Evolutionary conservation across 108 stramenopile species (phyloP).

Genomic region (Cafeteria roenbergensis): DNA sequence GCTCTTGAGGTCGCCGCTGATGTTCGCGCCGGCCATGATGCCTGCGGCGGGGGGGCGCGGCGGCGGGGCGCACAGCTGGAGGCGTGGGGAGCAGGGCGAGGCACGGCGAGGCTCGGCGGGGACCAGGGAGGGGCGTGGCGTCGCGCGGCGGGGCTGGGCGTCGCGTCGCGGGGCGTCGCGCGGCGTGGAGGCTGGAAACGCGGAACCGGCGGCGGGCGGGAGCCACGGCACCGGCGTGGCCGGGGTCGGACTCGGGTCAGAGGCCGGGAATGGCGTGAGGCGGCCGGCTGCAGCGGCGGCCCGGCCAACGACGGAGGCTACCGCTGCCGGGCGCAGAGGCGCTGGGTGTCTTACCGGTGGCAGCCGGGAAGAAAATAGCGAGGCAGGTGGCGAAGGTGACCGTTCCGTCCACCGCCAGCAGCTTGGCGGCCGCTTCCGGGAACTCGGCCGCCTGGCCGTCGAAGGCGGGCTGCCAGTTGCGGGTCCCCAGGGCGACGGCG

Average conservation of each 20-base stretch:
- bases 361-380: background rate
- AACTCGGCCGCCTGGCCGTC: background rate
- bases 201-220: too few species aligned
- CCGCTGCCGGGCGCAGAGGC: too few species aligned
- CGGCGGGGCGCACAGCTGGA: background rate
- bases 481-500: background rate
- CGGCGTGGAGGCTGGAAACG: too few species aligned
- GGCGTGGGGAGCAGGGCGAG: background rate
- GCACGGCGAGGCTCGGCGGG: background rate
- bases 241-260: too few species aligned
- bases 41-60: conserved; percentile 60
- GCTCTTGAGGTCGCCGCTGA: conserved; percentile 40
- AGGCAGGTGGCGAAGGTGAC: background rate
- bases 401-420: background rate
- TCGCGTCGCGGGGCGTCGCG: too few species aligned
- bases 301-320: too few species aligned
- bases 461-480: background rate
- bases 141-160: too few species aligned
- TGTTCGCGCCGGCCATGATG: conserved; percentile 53
- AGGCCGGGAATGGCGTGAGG: too few species aligned
- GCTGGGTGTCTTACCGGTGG: too few species aligned
- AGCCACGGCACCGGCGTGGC: too few species aligned
- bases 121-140: too few species aligned
- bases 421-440: background rate
- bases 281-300: too few species aligned